A percentile compares a stretch with the other conserved stretches of the same genome.
Conservation (phyloP, 345 rosid species). For the Moricandia arvensis region DNA sequence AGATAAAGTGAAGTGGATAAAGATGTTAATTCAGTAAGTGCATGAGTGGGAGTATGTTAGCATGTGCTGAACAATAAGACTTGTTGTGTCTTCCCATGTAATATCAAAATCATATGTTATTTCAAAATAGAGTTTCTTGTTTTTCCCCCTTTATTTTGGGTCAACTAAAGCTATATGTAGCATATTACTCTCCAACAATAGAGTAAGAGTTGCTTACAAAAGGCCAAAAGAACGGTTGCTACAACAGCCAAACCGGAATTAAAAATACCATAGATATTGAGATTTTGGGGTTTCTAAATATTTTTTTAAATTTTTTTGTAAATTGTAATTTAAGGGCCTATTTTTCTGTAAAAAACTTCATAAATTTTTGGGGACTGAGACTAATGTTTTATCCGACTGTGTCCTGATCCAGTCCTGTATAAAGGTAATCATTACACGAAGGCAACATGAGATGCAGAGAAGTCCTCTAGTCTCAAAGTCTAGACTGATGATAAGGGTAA, state of each 20-base stretch:
- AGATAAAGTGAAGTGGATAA: conserved; percentile 80
- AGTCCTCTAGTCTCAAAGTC: background rate
- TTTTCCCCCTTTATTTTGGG: background rate
- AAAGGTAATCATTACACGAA: background rate
- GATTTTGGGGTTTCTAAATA: too few relatives aligned
- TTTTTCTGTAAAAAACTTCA: too few relatives aligned
- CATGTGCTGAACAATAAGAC: background rate
- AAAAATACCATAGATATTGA: background rate
- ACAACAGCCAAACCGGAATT: background rate
- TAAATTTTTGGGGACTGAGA: too few relatives aligned
- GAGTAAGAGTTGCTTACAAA: background rate
- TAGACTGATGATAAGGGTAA: background rate
- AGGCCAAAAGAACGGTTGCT: background rate
- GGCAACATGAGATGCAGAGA: background rate
- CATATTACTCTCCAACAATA: background rate
- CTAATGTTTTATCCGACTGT: too few relatives aligned
- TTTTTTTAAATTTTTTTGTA: too few relatives aligned
- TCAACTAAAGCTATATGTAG: background rate
- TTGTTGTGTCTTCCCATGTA: background rate
- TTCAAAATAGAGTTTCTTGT: background rate
- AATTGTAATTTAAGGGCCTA: too few relatives aligned
- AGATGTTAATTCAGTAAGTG: too few relatives aligned
- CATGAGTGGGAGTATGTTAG: background rate
- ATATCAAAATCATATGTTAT: background rate
- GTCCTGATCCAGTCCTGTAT: too few relatives aligned